Percentiles rank a stretch among this genome's conserved stretches.
phyloP scores from a whole-genome alignment of 768 basidiomycete genomes.

The Crassisporium funariophilum region DNA sequence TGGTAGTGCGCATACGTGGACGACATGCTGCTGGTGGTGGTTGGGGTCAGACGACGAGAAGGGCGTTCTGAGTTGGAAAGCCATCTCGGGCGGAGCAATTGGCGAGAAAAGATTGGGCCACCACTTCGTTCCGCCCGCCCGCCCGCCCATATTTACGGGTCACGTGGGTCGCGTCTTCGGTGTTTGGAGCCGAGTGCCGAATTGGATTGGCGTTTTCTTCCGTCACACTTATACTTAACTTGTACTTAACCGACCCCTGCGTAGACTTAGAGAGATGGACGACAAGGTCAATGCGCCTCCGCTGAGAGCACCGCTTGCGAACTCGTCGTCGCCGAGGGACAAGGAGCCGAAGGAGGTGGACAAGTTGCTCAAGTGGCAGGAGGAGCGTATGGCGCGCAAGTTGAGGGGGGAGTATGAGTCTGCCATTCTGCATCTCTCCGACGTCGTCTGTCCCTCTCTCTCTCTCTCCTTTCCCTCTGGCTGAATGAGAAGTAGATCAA shows the following conservation, averaged over 20 bases:
- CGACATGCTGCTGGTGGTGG: conserved; percentile 36
- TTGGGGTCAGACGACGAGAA: conserved; percentile 13
- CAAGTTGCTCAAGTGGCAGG: conserved; percentile 68
- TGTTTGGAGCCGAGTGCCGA: no score
- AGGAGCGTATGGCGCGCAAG: conserved; percentile 68
- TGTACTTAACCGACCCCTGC: no score
- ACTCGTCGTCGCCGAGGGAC: conserved; percentile 56
- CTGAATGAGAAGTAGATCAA: conserved; percentile 50
- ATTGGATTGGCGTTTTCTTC: no score
- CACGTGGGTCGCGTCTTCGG: conserved; percentile 4
- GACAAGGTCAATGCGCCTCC: conserved; percentile 13
- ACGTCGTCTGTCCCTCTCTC: conserved; percentile 25
- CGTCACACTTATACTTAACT: no score
- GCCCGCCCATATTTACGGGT: conserved; percentile 1
- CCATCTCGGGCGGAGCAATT: conserved; percentile 5
- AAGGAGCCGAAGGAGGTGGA: conserved; percentile 57
- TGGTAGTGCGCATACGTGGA: conserved; percentile 59
- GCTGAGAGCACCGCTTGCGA: conserved; percentile 47
- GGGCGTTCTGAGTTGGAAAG: background rate
- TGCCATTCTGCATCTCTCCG: conserved; percentile 25
- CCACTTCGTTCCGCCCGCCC: conserved; percentile 15
- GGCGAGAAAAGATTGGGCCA: background rate
- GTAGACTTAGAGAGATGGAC: no score
- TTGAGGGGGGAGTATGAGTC: conserved; percentile 81
- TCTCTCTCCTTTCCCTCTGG: background rate